A percentile compares a stretch with the other conserved stretches of the same genome.
phyloP scores from a whole-genome alignment of 768 basidiomycete genomes.

The Auricularia heimuer region DNA sequence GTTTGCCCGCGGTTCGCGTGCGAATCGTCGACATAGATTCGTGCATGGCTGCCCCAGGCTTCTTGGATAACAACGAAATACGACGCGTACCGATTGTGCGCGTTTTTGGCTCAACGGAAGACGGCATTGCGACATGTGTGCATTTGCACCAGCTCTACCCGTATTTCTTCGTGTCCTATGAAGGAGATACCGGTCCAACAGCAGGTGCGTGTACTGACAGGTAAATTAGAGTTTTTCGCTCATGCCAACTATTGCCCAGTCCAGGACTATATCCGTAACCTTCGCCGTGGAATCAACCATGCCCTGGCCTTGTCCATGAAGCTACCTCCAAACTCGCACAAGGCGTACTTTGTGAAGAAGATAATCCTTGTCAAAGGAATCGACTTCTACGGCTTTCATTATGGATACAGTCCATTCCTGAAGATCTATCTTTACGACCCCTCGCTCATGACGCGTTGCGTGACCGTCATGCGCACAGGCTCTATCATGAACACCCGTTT shows the following conservation, averaged over 20 bases:
- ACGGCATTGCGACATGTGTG: conserved; percentile 69
- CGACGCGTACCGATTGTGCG: conserved; percentile 73
- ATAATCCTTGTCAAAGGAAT: conserved; percentile 87
- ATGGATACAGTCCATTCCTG: conserved; percentile 76
- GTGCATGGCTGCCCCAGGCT: conserved; percentile 22
- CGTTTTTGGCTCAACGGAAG: conserved; percentile 76
- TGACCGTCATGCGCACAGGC: conserved; percentile 71
- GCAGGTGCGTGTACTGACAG: conserved; percentile 38
- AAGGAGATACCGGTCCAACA: conserved; percentile 49
- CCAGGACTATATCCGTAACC: conserved; percentile 53
- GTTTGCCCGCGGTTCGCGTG: too few relatives aligned
- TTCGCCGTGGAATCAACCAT: conserved; percentile 71
- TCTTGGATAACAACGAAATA: conserved; percentile 47
- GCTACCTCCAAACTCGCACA: conserved; percentile 51
- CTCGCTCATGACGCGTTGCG: conserved; percentile 51
- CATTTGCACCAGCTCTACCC: conserved; percentile 92
- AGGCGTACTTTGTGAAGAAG: conserved; percentile 57
- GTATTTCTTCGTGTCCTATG: conserved; percentile 85
- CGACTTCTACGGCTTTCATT: conserved; percentile 91
- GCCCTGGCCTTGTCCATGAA: conserved; percentile 77
- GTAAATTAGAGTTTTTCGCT: not conserved
- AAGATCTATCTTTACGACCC: conserved; percentile 78
- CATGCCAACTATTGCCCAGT: conserved; percentile 36
- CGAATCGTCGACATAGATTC: too few relatives aligned
- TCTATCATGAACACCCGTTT: conserved; percentile 73